Evolutionary conservation across 2,329 filamentous ascomycete genomes (phyloP).

Genomic region (Verticillium nubilum): DNA sequence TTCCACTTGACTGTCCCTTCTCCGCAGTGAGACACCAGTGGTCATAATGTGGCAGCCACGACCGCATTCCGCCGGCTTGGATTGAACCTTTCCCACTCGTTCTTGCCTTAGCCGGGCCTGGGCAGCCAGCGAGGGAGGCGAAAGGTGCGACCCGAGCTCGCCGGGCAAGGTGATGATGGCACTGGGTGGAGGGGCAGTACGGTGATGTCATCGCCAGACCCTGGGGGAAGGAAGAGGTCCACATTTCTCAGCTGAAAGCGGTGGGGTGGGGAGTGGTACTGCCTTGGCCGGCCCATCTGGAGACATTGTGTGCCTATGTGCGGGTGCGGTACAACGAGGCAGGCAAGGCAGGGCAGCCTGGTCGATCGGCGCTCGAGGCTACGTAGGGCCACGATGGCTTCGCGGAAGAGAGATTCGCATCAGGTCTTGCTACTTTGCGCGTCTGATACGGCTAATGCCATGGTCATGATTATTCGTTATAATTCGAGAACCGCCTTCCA

Average conservation of each 20-base stretch:
- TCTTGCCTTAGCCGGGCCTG: not conserved
- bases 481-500: not conserved
- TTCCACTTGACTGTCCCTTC: not conserved
- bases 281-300: not conserved
- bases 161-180: constrained; percentile 6
- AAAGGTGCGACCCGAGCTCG: not conserved
- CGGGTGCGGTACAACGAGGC: not conserved
- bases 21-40: not conserved
- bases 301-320: not conserved
- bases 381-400: not conserved
- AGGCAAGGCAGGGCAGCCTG: not conserved
- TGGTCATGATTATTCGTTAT: not conserved
- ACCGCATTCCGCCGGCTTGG: not conserved
- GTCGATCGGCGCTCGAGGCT: not conserved
- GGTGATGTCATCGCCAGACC: constrained; percentile 10
- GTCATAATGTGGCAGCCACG: not conserved
- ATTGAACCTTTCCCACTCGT: not conserved
- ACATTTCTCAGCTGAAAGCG: not conserved
- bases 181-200: constrained; percentile 7
- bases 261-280: not conserved
- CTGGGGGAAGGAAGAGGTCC: not conserved
- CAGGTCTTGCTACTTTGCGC: not conserved
- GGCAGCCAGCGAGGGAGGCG: not conserved
- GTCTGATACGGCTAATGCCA: not conserved
- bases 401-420: not conserved